Percentiles rank a stretch among this genome's conserved stretches.
phyloP scores from a whole-genome alignment of 345 rosid species.

The Rhodamnia rubescens region DNA sequence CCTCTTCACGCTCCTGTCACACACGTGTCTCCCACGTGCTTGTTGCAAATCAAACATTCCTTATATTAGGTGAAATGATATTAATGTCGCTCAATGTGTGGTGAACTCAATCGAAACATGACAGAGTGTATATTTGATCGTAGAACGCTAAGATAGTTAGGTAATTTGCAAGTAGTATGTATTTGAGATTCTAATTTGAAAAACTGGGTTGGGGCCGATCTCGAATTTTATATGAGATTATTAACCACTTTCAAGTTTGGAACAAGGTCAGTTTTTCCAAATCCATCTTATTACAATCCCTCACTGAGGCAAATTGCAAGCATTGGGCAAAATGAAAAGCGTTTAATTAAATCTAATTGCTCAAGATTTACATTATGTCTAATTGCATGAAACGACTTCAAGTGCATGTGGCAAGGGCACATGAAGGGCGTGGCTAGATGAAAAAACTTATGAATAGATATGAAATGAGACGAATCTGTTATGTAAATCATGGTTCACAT shows the following conservation, averaged over 20 bases:
- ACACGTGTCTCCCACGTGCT: too few relatives aligned
- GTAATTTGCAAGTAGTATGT: background rate
- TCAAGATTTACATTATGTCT: background rate
- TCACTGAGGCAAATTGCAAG: background rate
- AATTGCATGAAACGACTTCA: background rate
- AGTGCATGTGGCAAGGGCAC: background rate
- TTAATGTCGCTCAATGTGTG: too few relatives aligned
- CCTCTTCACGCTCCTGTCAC: too few relatives aligned
- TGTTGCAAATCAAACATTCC: too few relatives aligned
- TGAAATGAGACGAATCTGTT: background rate
- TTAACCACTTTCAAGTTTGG: background rate
- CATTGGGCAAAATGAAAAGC: background rate
- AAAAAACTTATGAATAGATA: too few relatives aligned
- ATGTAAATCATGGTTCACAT: background rate
- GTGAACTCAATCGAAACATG: too few relatives aligned
- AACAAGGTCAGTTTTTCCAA: background rate
- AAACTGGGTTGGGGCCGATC: background rate
- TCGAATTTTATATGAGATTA: background rate
- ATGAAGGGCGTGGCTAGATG: background rate
- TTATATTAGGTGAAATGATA: too few relatives aligned
- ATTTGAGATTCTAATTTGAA: background rate
- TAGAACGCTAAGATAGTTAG: too few relatives aligned
- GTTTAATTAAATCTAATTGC: background rate
- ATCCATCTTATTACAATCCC: background rate
- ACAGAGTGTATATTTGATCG: too few relatives aligned